phyloP scores from a whole-genome alignment of 495 filamentous ascomycete genomes.

The Rhypophila decipiens region DNA sequence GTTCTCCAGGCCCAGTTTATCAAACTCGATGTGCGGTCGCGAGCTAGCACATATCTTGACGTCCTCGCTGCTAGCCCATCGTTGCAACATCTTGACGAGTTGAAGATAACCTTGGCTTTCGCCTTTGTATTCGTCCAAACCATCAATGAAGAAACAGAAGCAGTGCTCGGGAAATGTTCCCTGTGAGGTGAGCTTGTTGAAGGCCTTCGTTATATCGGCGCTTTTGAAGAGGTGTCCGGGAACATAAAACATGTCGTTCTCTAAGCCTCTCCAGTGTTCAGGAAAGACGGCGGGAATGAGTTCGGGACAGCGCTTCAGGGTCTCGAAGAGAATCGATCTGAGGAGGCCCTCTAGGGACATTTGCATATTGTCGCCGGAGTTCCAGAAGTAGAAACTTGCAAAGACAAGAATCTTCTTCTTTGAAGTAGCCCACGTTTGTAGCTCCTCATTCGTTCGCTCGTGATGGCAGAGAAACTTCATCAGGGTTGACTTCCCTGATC shows the following conservation, averaged over 20 bases:
- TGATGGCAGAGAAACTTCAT: constrained; percentile 8
- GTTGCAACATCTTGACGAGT: constrained; percentile 2
- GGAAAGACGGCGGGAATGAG: constrained; percentile 20
- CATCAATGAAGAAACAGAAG: constrained; percentile 45
- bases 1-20: not conserved
- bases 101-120: constrained; percentile 3
- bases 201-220: not conserved
- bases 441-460: not conserved
- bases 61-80: constrained; percentile 1
- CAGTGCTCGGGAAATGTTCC: not conserved
- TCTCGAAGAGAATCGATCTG: constrained; percentile 34
- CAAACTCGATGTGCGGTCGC: constrained; percentile 7
- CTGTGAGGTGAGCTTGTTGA: not conserved
- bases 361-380: constrained; percentile 17
- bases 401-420: constrained; percentile 11
- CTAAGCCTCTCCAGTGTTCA: constrained; percentile 1
- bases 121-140: constrained; percentile 37
- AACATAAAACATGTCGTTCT: not conserved
- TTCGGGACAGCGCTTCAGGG: constrained; percentile 24
- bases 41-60: constrained; percentile 11
- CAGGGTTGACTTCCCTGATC: constrained; percentile 13
- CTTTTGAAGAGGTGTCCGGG: not conserved
- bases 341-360: constrained; percentile 36
- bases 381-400: constrained; percentile 9
- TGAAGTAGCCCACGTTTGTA: not conserved